These are phyloP conservation scores for Gynostemma pentaphyllum DNA, from an alignment of 306 rosid genomes.

Conservation along the genomic window DNA sequence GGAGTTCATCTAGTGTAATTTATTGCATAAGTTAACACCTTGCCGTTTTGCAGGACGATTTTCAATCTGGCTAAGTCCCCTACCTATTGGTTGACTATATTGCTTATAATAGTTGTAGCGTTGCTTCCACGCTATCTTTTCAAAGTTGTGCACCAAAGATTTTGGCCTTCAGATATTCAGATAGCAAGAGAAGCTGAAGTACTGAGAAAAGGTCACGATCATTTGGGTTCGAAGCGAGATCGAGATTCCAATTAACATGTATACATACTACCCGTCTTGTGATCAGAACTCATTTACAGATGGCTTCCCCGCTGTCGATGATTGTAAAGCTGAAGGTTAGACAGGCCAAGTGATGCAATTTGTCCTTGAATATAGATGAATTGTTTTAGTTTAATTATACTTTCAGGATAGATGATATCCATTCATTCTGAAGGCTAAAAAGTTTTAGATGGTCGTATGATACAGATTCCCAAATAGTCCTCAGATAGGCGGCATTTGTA, in stretches of 20 bases:
- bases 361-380: background rate
- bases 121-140: slow-evolving; percentile 78
- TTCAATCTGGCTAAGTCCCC: slow-evolving; percentile 60
- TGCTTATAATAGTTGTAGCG: slow-evolving; percentile 59
- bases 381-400: background rate
- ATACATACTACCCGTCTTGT: slow-evolving; percentile 10
- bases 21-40: background rate
- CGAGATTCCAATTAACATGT: slow-evolving; percentile 39
- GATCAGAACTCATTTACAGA: slow-evolving; percentile 22
- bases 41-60: slow-evolving; percentile 54
- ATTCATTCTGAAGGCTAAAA: slow-evolving; percentile 5
- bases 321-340: slow-evolving; percentile 39
- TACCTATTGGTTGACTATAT: slow-evolving; percentile 70
- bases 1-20: background rate
- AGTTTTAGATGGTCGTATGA: background rate
- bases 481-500: background rate
- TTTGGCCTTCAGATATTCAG: slow-evolving; percentile 92
- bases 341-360: slow-evolving; percentile 8
- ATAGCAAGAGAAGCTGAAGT: slow-evolving; percentile 73
- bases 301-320: slow-evolving; percentile 27
- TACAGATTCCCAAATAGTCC: background rate
- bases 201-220: slow-evolving; percentile 21
- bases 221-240: slow-evolving; percentile 29
- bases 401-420: background rate
- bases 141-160: slow-evolving; percentile 53